Evolutionary conservation across 495 filamentous ascomycete genomes (phyloP), one percentile per base, ranked within the genome.

Genomic region (Cairneyella variabilis): DNA sequence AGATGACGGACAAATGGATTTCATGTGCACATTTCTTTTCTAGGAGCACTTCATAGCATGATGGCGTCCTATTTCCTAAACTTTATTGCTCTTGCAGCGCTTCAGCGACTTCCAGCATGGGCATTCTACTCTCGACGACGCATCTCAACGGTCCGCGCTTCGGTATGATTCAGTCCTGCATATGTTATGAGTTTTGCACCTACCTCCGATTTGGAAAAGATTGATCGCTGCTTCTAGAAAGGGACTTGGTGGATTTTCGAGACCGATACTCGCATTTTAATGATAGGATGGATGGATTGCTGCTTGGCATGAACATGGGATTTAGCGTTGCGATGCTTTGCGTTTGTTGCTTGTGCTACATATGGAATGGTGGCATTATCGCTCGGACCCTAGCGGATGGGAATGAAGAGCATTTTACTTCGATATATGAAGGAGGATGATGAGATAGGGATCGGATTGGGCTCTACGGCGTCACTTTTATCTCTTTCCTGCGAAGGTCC

Each of bases 271-370:
- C 32, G 16, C 38, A 48, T 53, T 56, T 56, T 59, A 54, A 63
- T 63, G 60, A 63, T 48, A 63, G 49, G 60, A 57, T 63, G 60
- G 60, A 52, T 54, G 41, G 53, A 36, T 52, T 48, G 30, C 16
- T 36, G 21, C n/a, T n/a, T n/a, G n/a, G n/a, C n/a, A n/a, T n/a
- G 39, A 38, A 20, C 14, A 42, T 12, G 48, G 18, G 43, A 38
- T 38, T 42, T 49, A 37, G 51, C 41, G 37, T 51, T 54, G 47
- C 48, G 38, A 20, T 21, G 30, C 55, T 59, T 55, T n/a, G n/a
- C n/a, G n/a, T n/a, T n/a, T n/a, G n/a, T n/a, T n/a, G n/a, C n/a
- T n/a, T n/a, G n/a, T n/a, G 16, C 52, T 52, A 39, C 37, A 45
- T 30, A 51, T 57, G 20, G 34, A n/a, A n/a, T n/a, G n/a, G n/a